Base-by-base conservation (phyloP, 352 stramenopile genomes). In the Phytophthora europaea region DNA sequence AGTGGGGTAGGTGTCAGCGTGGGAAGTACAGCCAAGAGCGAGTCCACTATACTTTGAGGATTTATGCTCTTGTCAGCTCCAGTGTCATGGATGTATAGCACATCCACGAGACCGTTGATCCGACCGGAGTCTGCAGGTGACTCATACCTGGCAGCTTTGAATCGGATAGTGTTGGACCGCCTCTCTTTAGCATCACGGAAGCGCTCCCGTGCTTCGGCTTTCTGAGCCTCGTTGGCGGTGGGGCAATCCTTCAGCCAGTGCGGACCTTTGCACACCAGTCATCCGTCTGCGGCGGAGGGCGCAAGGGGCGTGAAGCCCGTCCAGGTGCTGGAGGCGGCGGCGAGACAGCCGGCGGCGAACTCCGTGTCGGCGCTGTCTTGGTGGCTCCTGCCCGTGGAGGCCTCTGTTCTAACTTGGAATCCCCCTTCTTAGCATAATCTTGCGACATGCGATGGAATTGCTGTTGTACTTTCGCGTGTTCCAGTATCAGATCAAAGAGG, bases 401-500 rank as follows among this genome's bases (percentile, higher is more conserved):
- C 36, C 15, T 43, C 36, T 43, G 34, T 40, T 40, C 34, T 40
- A 4, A 40, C 34, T 40, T 40, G 36, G 36, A 8, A 43, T 16
- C 36, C 4, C 34, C 36, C 36, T 43, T 43, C 36, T 43, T 43
- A 43, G 36, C 36, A 43, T 43, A 43, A 43, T 38, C 51, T 26
- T 57, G 15, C 40, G 40, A 48, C 40, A 48, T 48, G 5, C 40
- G 40, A 20, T 48, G 40, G 18, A 48, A 48, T 15, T 23, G 57
- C 26, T 63, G 38, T 12, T 63, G 57, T 22, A 63, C 57, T 2
- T 54, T 63, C 38, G 38, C n/a, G 20, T 63, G 57, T 43, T 63
- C 57, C 57, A 63, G n/a, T 63, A 63, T 54, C 57, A 63, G 18
- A 16, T 63, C 40, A 40, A 63, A 63, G 40, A 63, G 57, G 57